Percentiles rank a stretch among this genome's conserved stretches.
These are phyloP conservation scores for Cyberlindnera maritima DNA, from an alignment of 805 yeast species.

Conservation along the genomic window DNA sequence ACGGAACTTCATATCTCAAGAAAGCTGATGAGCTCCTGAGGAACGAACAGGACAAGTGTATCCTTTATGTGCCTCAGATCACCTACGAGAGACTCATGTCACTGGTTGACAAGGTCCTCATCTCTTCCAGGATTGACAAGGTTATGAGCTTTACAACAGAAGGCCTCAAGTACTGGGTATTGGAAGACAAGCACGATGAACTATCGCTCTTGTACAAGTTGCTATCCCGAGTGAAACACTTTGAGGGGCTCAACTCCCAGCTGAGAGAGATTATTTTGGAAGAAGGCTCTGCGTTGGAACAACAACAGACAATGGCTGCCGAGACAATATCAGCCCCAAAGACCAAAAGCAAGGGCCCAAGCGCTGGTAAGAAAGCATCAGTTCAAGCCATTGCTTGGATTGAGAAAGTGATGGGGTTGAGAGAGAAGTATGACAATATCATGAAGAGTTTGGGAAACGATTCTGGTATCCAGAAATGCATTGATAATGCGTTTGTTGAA, in stretches of 20 bases:
- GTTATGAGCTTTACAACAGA: constrained; percentile 50
- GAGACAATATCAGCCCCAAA: not conserved
- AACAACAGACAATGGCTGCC: constrained; percentile 5
- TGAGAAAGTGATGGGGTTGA: constrained; percentile 49
- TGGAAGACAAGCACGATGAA: constrained; percentile 41
- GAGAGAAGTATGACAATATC: constrained; percentile 48
- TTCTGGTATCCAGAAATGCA: constrained; percentile 46
- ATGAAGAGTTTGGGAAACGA: constrained; percentile 46
- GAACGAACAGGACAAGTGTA: constrained; percentile 60
- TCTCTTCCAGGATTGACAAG: constrained; percentile 53
- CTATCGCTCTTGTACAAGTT: constrained; percentile 48
- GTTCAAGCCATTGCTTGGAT: constrained; percentile 69
- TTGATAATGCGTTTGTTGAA: constrained; percentile 59
- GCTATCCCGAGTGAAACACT: constrained; percentile 53
- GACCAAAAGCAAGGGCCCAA: constrained; percentile 10
- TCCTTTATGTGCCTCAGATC: constrained; percentile 49
- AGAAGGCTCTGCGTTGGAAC: constrained; percentile 38
- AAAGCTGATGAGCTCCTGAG: constrained; percentile 50
- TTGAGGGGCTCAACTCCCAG: constrained; percentile 46
- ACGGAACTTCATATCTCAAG: constrained; percentile 56
- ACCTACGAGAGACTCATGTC: constrained; percentile 53
- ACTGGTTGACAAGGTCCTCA: constrained; percentile 57
- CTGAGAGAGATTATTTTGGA: constrained; percentile 43
- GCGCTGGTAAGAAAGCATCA: constrained; percentile 29
- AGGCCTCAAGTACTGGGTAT: constrained; percentile 59